Conservation (phyloP, 169 alveolate genomes). For the Sarcocystis neurona region DNA sequence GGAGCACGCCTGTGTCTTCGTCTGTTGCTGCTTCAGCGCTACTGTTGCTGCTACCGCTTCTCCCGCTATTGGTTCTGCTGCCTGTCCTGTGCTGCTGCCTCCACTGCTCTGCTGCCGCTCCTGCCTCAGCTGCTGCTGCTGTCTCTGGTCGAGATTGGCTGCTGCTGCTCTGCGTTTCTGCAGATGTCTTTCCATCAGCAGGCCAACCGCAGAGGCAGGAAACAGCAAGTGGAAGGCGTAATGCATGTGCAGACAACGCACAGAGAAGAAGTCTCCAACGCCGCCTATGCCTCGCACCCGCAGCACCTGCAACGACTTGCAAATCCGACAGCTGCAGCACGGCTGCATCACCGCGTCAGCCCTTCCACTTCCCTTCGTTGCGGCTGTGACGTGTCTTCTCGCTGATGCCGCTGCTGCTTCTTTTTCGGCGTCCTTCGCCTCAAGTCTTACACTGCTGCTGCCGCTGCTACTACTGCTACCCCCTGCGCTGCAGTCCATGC, state of each 20-base stretch:
- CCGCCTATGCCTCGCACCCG: constrained; percentile 63
- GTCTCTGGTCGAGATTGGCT: too few relatives aligned
- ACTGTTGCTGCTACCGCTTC: too few relatives aligned
- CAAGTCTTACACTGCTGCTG: not conserved
- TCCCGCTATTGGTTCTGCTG: too few relatives aligned
- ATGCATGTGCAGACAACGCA: constrained; percentile 67
- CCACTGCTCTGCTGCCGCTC: too few relatives aligned
- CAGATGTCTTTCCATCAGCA: not conserved
- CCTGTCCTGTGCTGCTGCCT: too few relatives aligned
- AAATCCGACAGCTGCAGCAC: constrained; percentile 21
- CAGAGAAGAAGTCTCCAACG: constrained; percentile 13
- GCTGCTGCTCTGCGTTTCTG: not conserved
- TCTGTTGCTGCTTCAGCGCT: too few relatives aligned
- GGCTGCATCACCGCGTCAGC: constrained; percentile 2
- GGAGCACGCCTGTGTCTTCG: too few relatives aligned
- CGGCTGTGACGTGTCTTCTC: not conserved
- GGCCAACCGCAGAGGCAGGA: constrained; percentile 49
- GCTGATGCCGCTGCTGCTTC: not conserved
- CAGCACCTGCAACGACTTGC: constrained; percentile 29
- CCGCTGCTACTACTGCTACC: not conserved
- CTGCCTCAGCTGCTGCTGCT: too few relatives aligned
- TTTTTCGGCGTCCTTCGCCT: not conserved
- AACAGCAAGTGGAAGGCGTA: constrained; percentile 61
- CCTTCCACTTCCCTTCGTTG: not conserved
- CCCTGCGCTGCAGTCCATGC: not conserved